Evolutionary conservation across 805 yeast genomes (phyloP), one percentile per base, ranked within the genome.

Genomic region (Yarrowia sp.): DNA sequence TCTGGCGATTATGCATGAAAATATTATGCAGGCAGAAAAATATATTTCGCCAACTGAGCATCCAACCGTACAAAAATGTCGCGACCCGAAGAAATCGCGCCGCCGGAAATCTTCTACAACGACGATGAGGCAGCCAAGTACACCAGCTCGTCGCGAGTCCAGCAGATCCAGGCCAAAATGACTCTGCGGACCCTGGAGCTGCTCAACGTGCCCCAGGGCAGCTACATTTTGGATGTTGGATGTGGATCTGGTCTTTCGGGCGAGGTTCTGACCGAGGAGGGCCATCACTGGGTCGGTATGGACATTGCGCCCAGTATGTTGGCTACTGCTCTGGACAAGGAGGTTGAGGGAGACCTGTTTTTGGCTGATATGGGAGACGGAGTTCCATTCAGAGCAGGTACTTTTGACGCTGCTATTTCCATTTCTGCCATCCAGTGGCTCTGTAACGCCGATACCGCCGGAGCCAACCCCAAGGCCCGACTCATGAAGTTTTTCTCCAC

Each of bases 201-300:
- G 38, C 78, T 95, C 65, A 90, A 92, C 74, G 77, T 95, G 41
- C 88, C 89, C 32, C 84, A 85, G 1, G 79, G 77, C 32, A 81
- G 90, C 70, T 87, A 86, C 71, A 74, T 95, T 11, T 82, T 95
- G 19, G 99, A 95, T 81, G 82, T 95, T 36, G 99, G 99, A 16
- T 95, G 98, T 80, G 99, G 99, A 2, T 92, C 98, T 0, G 98
- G 99, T 0, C 82, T 95, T 17, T 86, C 95, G 38, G 99, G 99
- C 6, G 98, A 95, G 73, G 93, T 95, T 36, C 78, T 95, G 46
- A 85, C 93, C 0, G 96, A 95, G 72, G 98, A 95, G 74, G 96
- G 96, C 8, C 96, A 90, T 73, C 79, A 86, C 65, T 95, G 99
- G 98, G 78, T 90, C 44, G 99, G 99, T 6, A 85, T 95, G 90